These are phyloP conservation scores for Nephelium lappaceum DNA, from an alignment of 345 rosid genomes.

Conservation along the genomic window DNA sequence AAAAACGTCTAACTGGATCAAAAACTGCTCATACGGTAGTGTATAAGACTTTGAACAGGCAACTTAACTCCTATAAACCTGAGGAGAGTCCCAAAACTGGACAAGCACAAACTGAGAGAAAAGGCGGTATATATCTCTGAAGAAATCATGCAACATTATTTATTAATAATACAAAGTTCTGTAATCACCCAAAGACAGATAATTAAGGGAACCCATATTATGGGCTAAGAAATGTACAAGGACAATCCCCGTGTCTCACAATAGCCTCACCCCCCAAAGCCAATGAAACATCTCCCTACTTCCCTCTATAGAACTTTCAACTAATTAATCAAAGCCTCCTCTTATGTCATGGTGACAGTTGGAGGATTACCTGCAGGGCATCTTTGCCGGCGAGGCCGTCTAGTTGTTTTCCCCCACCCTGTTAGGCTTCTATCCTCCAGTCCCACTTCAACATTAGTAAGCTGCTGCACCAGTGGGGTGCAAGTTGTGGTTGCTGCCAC, in stretches of 20 bases:
- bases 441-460: conserved; percentile 57
- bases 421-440: conserved; percentile 78
- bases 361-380: conserved; percentile 79
- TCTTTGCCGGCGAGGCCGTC: conserved; percentile 91
- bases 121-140: conserved; percentile 28
- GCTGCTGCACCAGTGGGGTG: conserved; percentile 57
- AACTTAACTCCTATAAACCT: not conserved
- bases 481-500: conserved; percentile 37
- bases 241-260: conserved; percentile 36
- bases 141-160: conserved; percentile 57
- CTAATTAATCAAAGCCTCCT: conserved; percentile 26
- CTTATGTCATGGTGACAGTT: conserved; percentile 54
- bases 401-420: conserved; percentile 91
- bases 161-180: conserved; percentile 39
- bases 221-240: conserved; percentile 52
- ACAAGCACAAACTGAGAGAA: conserved; percentile 7
- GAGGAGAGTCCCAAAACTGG: not conserved
- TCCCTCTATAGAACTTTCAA: conserved; percentile 40
- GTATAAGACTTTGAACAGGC: not conserved
- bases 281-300: conserved; percentile 24
- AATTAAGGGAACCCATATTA: conserved; percentile 44
- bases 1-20: not conserved
- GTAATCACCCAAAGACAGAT: conserved; percentile 41
- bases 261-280: conserved; percentile 24
- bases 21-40: not conserved